Evolutionary conservation across 176 grass and related monocot genomes (phyloP), one percentile per base, ranked within the genome.

Genomic region (Paspalum vaginatum): DNA sequence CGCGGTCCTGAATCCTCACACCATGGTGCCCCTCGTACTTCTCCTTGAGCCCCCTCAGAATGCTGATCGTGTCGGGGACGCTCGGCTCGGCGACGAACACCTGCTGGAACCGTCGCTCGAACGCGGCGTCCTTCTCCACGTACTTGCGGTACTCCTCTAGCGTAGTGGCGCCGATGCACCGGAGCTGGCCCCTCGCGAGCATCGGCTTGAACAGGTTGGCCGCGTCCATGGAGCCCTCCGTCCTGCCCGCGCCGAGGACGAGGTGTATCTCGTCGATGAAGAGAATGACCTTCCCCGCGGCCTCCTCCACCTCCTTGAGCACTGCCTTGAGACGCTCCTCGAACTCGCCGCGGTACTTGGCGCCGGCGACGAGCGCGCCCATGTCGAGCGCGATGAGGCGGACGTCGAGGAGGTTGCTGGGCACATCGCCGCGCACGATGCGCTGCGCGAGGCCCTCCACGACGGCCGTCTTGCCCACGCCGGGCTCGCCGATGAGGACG

Each of bases 221-320:
- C n/a, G 83, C 92, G 68, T 91, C 89, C 83, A 88, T 94, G 54
- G 85, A 87, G 0, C 81, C 74, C 17, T 90, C 91, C 0, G 84
- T 81, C 20, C 70, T 71, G 3, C 87, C 91, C 2, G 81, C 87
- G 25, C 76, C 57, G 42, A 94, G 89, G 45, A 94, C 86, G 4
- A 91, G 86, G 63, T 94, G 92, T 8, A 94, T 84, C 73, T 94
- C 92, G 43, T 94, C 86, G 22, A 94, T 88, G 74, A 94, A 94
- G 21, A 94, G 78, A n/a, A 93, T 90, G 24, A 94, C 89, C 85
- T 84, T 94, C 5, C 92, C 92, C 10, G 88, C 81, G 26, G 88
- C 86, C 11, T 85, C 86, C 60, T 94, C 92, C 6, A 86, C 85
- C 79, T 94, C 92, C 77, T 94, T 94, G 21, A 94, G 87, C 66